Evolutionary conservation across 305 asterid genomes (phyloP), one percentile per base, ranked within the genome.

Genomic region (Rubia balearica): DNA sequence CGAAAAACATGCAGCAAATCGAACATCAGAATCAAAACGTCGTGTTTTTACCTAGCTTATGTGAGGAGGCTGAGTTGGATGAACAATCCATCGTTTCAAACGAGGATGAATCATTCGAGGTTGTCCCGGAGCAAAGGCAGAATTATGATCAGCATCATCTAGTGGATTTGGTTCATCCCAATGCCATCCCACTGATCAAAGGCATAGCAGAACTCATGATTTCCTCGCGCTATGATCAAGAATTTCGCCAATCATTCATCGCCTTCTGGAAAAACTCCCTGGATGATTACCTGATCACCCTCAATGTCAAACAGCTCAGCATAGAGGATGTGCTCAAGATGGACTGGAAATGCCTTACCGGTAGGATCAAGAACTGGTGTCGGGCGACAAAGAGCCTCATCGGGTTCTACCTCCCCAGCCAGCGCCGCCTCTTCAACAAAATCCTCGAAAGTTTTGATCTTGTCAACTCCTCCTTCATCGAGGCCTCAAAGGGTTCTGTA

Each of bases 291-390:
- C 49, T 87, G 69, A 76, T 65, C 9, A 46, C 75, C 73, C 84
- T 85, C 61, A 71, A 70, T n/a, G 53, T 90, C 21, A 80, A 83
- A 62, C 80, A 71, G 27, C 61, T 80, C 68, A 79, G 92, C 82
- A 75, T 90, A 19, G 95, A 86, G 67, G 95, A 88, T 56, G 95
- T 90, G 74, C 79, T 78, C 51, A 83, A 74, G 24, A 83, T 88
- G 95, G 92, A 90, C 74, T 90, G 96, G 96, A 74, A 78, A 30
- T 38, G 51, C 73, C 61, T 90, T 78, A 81, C 79, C 77, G 65
- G 78, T 62, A 81, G 78, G 56, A 86, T 88, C 76, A 81, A 76
- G 80, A 86, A 78, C 48, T 88, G 96, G 96, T 70, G 84, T 13
- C 30, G 67, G 13, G 92, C 92, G 7, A 77, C 81, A 57, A 85